Base-by-base conservation (phyloP, 352 stramenopile species). In the Phytopythium sindhum region DNA sequence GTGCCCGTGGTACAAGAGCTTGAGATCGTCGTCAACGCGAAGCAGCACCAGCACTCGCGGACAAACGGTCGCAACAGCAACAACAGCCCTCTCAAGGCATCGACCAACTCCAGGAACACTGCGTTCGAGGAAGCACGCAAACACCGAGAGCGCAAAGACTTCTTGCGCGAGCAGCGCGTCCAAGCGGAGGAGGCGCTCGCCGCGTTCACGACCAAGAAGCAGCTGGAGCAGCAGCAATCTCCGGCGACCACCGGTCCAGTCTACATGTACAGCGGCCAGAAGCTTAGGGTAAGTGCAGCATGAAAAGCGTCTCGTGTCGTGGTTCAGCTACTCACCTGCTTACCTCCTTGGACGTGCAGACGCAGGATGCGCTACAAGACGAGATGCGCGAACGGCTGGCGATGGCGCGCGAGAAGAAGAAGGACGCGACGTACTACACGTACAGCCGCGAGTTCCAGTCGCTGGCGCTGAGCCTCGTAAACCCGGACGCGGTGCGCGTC, bases 191-290 rank as follows among this genome's bases (percentile, higher is more conserved):
- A 66, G 6, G 68, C 80, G 6, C 68, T 65, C 2, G 26, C 65
- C 2, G 66, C 72, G 37, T 89, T 88, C 39, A 50, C 64, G 12
- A 64, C 78, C 37, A 83, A 80, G 50, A 80, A 74, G 53, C 58
- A 78, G 57, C 57, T 77, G 47, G 54, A 74, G 33, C 63, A 83
- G 37, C 70, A 68, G 14, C 64, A 69, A 26, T 56, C 63, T 14
- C 56, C 39, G 1, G n/a, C 14, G 15, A 50, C 2, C 9, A 15
- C 56, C 5, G 37, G 50, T 9, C 81, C 79, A 19, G 72, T 91
- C 21, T 97, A 91, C 65, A 81, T 95, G 68, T 97, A 97, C 75
- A 94, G 84, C 60, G 81, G 86, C 4, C 90, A 97, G 65, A 93
- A 91, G 56, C 74, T 97, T 12, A 74, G 84, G 57, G 84, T 93